Evolutionary conservation across 257 asterid species (phyloP).

Genomic region (Echium plantagineum): DNA sequence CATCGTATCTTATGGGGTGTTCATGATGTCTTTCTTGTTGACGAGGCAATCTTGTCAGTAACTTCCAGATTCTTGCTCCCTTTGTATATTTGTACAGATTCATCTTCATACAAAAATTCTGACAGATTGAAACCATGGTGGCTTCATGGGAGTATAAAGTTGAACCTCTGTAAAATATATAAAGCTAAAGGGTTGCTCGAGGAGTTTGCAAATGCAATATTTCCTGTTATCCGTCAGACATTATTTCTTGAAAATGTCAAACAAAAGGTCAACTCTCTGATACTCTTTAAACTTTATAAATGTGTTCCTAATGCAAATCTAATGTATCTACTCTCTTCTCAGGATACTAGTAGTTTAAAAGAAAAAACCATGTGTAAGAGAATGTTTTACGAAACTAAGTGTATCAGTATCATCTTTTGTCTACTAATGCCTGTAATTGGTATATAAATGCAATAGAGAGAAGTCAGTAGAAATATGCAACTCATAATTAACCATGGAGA

Average conservation of each 20-base stretch:
- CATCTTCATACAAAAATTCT: slow-evolving; percentile 19
- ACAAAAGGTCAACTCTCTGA: slow-evolving; percentile 34
- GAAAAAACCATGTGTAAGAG: not conserved
- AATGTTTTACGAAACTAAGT: not conserved
- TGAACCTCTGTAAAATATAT: slow-evolving; percentile 66
- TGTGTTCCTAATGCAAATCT: not conserved
- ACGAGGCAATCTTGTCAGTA: not conserved
- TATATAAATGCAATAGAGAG: too few relatives aligned
- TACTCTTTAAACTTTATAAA: not conserved
- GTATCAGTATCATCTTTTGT: too few relatives aligned
- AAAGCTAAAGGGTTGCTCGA: slow-evolving; percentile 56
- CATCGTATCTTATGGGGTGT: slow-evolving; percentile 4
- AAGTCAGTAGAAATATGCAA: too few relatives aligned
- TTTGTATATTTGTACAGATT: slow-evolving; percentile 20
- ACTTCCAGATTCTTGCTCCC: not conserved
- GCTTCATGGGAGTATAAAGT: slow-evolving; percentile 62
- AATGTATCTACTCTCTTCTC: not conserved
- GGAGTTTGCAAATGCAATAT: slow-evolving; percentile 51
- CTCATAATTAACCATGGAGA: too few relatives aligned
- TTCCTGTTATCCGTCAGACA: slow-evolving; percentile 65
- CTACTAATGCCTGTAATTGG: too few relatives aligned
- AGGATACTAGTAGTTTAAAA: not conserved
- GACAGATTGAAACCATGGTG: slow-evolving; percentile 48
- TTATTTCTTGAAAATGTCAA: slow-evolving; percentile 42
- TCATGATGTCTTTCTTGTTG: slow-evolving; percentile 5